Conservation (phyloP, 2,329 filamentous ascomycete species). For the Sclerotinia borealis region DNA sequence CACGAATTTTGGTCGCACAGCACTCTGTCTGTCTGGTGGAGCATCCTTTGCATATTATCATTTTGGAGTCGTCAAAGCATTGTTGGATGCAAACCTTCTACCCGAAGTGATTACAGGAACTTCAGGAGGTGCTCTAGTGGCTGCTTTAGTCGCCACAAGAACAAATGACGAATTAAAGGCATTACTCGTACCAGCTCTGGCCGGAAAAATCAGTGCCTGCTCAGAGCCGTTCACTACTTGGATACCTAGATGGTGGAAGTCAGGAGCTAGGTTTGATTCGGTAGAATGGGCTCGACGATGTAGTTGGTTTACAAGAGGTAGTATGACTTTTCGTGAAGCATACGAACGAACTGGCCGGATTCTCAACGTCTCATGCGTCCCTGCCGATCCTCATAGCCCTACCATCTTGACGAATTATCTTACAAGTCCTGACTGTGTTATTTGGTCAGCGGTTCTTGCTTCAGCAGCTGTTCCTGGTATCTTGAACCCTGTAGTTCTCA, state of each 20-base stretch:
- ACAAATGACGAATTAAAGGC: constrained; percentile 87
- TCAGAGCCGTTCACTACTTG: constrained; percentile 71
- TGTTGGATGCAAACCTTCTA: constrained; percentile 77
- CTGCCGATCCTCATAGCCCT: constrained; percentile 88
- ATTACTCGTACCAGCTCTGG: constrained; percentile 48
- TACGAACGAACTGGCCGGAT: constrained; percentile 91
- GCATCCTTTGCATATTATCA: constrained; percentile 97
- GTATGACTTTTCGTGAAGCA: constrained; percentile 89
- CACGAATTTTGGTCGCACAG: constrained; percentile 87
- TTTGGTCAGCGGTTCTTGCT: constrained; percentile 94
- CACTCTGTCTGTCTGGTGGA: constrained; percentile 86
- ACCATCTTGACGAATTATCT: constrained; percentile 90
- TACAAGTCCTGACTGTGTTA: constrained; percentile 92
- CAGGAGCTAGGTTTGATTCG: constrained; percentile 89
- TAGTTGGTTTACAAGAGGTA: constrained; percentile 86
- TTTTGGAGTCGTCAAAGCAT: constrained; percentile 83
- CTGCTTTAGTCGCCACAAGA: constrained; percentile 77
- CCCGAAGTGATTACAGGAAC: constrained; percentile 96
- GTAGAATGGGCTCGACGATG: constrained; percentile 82
- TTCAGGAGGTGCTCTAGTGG: constrained; percentile 86
- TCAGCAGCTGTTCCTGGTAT: constrained; percentile 96
- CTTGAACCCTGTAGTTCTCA: constrained; percentile 87
- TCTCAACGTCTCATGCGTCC: constrained; percentile 92
- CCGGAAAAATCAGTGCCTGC: constrained; percentile 14
- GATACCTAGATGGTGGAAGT: constrained; percentile 81